Percentiles rank a stretch among this genome's conserved stretches.
These are phyloP conservation scores for Massospora cicadina DNA, from an alignment of 371 early-diverging fungal genomes.

Conservation along the genomic window DNA sequence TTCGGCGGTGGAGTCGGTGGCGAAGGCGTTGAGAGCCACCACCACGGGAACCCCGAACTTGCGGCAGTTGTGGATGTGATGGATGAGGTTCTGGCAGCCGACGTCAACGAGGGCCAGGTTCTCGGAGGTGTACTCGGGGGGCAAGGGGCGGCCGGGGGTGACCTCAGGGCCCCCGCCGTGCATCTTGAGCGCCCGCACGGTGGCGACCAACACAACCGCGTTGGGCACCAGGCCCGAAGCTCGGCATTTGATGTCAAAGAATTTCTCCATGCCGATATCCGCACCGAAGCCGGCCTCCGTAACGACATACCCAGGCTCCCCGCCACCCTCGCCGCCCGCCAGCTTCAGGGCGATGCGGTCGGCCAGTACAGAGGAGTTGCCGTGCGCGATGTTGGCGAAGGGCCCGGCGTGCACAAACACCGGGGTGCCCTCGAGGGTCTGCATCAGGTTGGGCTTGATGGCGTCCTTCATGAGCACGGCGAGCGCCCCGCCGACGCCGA, in stretches of 20 bases:
- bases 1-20: slow-evolving; percentile 75
- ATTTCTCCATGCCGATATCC: slow-evolving; percentile 98
- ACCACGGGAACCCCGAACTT: slow-evolving; percentile 82
- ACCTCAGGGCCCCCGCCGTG: slow-evolving; percentile 97
- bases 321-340: slow-evolving; percentile 46
- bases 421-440: slow-evolving; percentile 92
- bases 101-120: slow-evolving; percentile 59
- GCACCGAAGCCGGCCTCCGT: slow-evolving; percentile 97
- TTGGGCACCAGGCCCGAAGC: slow-evolving; percentile 71
- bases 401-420: slow-evolving; percentile 97
- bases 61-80: slow-evolving; percentile 78
- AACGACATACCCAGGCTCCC: slow-evolving; percentile 73
- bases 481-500: slow-evolving; percentile 87
- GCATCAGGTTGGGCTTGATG: slow-evolving; percentile 94
- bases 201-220: slow-evolving; percentile 90
- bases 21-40: slow-evolving; percentile 85
- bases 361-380: slow-evolving; percentile 84
- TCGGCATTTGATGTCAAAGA: slow-evolving; percentile 96
- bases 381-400: slow-evolving; percentile 96
- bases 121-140: slow-evolving; percentile 71
- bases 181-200: slow-evolving; percentile 87
- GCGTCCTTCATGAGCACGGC: slow-evolving; percentile 95
- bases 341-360: slow-evolving; percentile 87
- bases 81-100: slow-evolving; percentile 69
- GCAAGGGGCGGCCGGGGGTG: slow-evolving; percentile 73